Percentiles rank a stretch among this genome's conserved stretches.
Evolutionary conservation across 2,329 filamentous ascomycete species (phyloP).

Genomic region (Ophiocordyceps robertsii): DNA sequence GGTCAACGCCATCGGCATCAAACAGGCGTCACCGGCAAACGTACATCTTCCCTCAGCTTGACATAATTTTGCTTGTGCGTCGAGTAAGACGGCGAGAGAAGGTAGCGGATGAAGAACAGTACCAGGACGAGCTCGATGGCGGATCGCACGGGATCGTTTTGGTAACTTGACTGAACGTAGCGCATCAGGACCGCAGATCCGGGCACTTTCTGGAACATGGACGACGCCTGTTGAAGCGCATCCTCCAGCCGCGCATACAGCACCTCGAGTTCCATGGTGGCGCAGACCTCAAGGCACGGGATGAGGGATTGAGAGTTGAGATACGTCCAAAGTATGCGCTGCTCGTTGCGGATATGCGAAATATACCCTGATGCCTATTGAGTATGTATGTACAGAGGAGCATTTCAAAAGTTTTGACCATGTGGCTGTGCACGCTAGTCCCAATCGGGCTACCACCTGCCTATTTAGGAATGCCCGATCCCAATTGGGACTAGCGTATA

Average conservation of each 20-base stretch:
- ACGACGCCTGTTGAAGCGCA: constrained; percentile 36
- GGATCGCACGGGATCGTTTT: constrained; percentile 88
- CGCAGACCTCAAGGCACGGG: background rate
- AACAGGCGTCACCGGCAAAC: constrained; percentile 1
- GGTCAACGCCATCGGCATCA: background rate
- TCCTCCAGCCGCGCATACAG: constrained; percentile 37
- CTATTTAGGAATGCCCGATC: too few relatives aligned
- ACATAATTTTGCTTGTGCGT: constrained; percentile 85
- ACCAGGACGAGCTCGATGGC: constrained; percentile 88
- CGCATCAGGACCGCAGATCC: constrained; percentile 88
- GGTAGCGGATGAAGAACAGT: constrained; percentile 88
- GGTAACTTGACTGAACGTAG: constrained; percentile 94
- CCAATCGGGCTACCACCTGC: too few relatives aligned
- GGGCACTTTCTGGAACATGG: constrained; percentile 77
- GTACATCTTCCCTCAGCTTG: constrained; percentile 65
- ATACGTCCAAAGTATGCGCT: too few relatives aligned
- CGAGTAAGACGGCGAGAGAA: constrained; percentile 83
- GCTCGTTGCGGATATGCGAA: too few relatives aligned
- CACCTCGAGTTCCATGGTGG: constrained; percentile 48
- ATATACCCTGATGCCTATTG: too few relatives aligned
- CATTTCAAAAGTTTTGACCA: too few relatives aligned
- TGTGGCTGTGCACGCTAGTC: too few relatives aligned
- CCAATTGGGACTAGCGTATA: too few relatives aligned
- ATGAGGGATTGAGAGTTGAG: too few relatives aligned
- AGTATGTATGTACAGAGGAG: too few relatives aligned